Evolutionary conservation across 148 eudicot genomes (phyloP), one percentile per base, ranked within the genome.

Genomic region (Oxyria digyna): DNA sequence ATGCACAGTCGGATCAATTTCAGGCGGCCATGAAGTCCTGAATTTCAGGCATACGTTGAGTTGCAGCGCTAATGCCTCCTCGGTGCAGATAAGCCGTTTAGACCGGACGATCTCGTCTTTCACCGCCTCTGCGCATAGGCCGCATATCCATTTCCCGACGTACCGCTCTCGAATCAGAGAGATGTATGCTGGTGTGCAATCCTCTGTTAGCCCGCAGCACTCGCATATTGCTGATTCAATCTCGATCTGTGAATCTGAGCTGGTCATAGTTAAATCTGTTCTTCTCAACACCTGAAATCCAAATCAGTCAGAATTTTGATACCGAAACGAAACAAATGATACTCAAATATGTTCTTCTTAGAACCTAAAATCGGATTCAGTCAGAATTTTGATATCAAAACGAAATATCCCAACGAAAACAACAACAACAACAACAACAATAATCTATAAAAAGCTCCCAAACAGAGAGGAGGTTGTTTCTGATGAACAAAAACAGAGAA

Each of bases 121-220:
- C 23, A 91, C 88, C 4, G 97, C 97, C 63, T 91, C 97, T 0
- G 87, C 77, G 21, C 97, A 91, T 1, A 91, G 87, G 1, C 95
- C 97, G 41, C 97, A 91, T 21, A 91, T 82, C 97, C 97, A 91
- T 55, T 85, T 84, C 15, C 97, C 95, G 48, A 79, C 79, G 45
- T 83, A 86, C 45, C 87, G 72, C 59, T 81, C 73, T 27, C 95
- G 86, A 50, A 91, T 83, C 20, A 78, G 80, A 27, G 82, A 78
- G 31, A 91, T 88, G 50, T 91, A 91, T 1, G 81, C 83, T 37
- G 76, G 82, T 12, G 97, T 91, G 69, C 95, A 91, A 68, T 91
- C 97, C 75, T 91, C 97, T 1, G 85, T 88, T 27, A 91, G 68
- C 8, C 91, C 91, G 38, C 97, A 91, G 50, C 97, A 88, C 13